These are phyloP conservation scores for Plantago coronopus DNA, from an alignment of 305 asterid species.

Conservation along the genomic window DNA sequence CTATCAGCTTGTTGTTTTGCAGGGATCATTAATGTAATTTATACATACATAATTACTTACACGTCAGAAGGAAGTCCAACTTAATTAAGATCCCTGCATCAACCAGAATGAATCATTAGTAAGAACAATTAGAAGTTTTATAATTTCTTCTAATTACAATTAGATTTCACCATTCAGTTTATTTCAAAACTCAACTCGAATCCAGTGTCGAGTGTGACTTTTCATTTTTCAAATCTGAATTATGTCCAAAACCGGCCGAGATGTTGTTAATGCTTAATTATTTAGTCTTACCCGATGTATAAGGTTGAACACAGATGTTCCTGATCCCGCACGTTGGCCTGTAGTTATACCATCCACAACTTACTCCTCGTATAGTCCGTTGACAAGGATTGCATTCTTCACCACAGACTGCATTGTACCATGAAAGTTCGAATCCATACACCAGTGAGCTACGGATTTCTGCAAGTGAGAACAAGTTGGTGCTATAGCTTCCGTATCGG, in stretches of 20 bases:
- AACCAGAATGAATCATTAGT: too few species aligned
- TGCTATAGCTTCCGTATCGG: not conserved
- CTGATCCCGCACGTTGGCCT: not conserved
- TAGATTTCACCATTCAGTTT: too few species aligned
- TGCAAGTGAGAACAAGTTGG: not conserved
- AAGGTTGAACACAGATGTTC: too few species aligned
- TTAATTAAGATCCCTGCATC: not conserved
- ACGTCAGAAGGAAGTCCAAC: not conserved
- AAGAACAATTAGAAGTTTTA: too few species aligned
- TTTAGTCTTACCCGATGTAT: not conserved
- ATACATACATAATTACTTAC: not conserved
- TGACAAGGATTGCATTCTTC: not conserved
- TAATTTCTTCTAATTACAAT: too few species aligned
- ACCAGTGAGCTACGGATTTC: constrained; percentile 1
- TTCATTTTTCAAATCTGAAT: too few species aligned
- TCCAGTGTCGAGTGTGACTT: too few species aligned
- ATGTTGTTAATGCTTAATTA: too few species aligned
- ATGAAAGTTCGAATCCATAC: constrained; percentile 22
- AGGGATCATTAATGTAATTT: too few species aligned
- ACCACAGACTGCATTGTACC: not conserved
- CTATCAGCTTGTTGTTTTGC: too few species aligned
- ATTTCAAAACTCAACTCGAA: too few species aligned
- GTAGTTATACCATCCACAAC: not conserved
- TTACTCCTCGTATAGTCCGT: not conserved
- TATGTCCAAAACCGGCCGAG: too few species aligned